Evolutionary conservation across 1,284 basidiomycete genomes (phyloP).

Genomic region (Austroboletus olivaceoglutinosus): DNA sequence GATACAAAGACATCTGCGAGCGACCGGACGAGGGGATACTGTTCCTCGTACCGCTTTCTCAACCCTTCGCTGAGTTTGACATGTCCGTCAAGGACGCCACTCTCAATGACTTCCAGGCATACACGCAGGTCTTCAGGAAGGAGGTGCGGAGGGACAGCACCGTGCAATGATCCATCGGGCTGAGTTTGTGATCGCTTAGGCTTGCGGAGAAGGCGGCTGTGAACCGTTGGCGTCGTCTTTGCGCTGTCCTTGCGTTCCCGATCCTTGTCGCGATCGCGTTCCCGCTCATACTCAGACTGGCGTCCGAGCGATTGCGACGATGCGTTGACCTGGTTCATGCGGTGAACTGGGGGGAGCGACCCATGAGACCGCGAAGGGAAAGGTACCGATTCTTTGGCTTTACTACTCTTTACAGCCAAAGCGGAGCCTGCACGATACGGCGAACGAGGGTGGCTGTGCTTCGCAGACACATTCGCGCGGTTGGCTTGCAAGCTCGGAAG

Average conservation of each 20-base stretch:
- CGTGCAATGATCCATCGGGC: slow-evolving; percentile 46
- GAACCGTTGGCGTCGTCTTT: slow-evolving; percentile 39
- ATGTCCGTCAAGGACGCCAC: slow-evolving; percentile 85
- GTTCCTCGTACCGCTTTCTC: slow-evolving; percentile 86
- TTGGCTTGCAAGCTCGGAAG: slow-evolving; percentile 44
- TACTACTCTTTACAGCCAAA: slow-evolving; percentile 38
- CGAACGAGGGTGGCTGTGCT: slow-evolving; percentile 70
- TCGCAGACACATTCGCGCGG: slow-evolving; percentile 43
- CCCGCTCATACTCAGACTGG: slow-evolving; percentile 52
- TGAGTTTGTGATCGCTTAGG: slow-evolving; percentile 62
- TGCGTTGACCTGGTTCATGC: slow-evolving; percentile 45
- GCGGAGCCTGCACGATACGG: slow-evolving; percentile 63
- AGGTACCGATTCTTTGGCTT: slow-evolving; percentile 47
- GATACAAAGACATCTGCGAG: slow-evolving; percentile 92
- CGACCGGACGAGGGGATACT: slow-evolving; percentile 87
- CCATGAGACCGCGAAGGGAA: slow-evolving; percentile 79
- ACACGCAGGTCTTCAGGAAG: slow-evolving; percentile 83
- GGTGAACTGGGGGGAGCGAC: slow-evolving; percentile 70
- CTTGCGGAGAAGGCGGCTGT: slow-evolving; percentile 59
- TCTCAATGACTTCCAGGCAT: slow-evolving; percentile 82
- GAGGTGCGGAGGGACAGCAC: slow-evolving; percentile 65
- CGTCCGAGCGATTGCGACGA: slow-evolving; percentile 70
- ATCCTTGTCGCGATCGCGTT: slow-evolving; percentile 41
- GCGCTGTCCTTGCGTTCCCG: slow-evolving; percentile 50
- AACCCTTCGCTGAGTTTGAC: slow-evolving; percentile 78